Evolutionary conservation across 1,284 basidiomycete species (phyloP).

Genomic region (Microbotryum violaceum): DNA sequence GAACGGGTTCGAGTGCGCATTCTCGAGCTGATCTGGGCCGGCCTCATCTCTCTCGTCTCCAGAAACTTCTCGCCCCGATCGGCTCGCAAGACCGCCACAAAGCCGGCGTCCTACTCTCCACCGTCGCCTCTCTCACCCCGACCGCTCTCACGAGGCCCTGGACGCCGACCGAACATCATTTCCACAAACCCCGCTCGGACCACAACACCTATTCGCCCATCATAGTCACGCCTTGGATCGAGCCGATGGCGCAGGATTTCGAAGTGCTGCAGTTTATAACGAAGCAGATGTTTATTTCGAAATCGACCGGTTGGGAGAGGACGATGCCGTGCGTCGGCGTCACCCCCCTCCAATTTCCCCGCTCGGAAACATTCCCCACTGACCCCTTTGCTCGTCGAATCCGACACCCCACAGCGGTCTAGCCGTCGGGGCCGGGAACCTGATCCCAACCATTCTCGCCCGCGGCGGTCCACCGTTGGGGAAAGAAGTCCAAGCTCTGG

Average conservation of each 20-base stretch:
- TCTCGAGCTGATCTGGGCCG: background rate
- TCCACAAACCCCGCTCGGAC: constrained; percentile 25
- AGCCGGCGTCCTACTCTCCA: constrained; percentile 18
- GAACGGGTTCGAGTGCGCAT: too few relatives aligned
- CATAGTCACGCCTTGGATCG: constrained; percentile 17
- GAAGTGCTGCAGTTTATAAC: constrained; percentile 27
- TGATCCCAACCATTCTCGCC: constrained; percentile 10
- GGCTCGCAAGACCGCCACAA: constrained; percentile 23
- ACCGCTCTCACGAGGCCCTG: background rate
- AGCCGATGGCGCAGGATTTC: constrained; percentile 17
- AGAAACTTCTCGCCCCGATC: constrained; percentile 25
- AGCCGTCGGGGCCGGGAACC: constrained; percentile 20
- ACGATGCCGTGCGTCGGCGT: constrained; percentile 17
- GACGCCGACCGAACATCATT: constrained; percentile 13
- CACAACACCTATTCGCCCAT: constrained; percentile 2
- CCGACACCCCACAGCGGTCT: constrained; percentile 4
- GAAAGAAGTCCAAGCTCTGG: constrained; percentile 14
- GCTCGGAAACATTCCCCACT: background rate
- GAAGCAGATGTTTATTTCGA: constrained; percentile 27
- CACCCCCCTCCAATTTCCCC: background rate
- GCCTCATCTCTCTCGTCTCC: background rate
- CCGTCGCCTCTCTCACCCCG: constrained; percentile 8
- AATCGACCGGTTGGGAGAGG: constrained; percentile 22
- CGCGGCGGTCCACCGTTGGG: constrained; percentile 6
- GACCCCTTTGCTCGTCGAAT: background rate